Evolutionary conservation across 441 rosid species (phyloP).

Genomic region (Jatropha podagrica): DNA sequence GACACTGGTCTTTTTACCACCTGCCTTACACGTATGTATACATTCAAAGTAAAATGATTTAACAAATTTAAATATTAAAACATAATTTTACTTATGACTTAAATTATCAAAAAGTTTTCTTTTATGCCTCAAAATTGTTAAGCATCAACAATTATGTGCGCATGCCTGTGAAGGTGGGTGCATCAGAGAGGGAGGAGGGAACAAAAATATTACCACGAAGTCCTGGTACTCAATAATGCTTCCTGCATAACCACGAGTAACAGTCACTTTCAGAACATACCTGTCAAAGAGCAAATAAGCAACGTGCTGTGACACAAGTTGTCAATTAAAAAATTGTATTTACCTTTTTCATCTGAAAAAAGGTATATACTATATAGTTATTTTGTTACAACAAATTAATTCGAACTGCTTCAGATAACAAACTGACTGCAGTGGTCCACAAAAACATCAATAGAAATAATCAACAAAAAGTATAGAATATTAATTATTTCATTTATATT

Average conservation of each 20-base stretch:
- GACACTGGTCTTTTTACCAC: too few relatives aligned
- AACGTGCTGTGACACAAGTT: conserved; percentile 9
- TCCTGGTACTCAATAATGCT: conserved; percentile 89
- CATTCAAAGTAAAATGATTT: too few relatives aligned
- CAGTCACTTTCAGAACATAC: conserved; percentile 91
- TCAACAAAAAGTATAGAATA: not conserved
- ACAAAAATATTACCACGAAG: conserved; percentile 59
- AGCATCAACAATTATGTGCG: not conserved
- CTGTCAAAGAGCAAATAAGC: conserved; percentile 35
- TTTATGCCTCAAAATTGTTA: not conserved
- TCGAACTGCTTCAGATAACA: not conserved
- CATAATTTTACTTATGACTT: too few relatives aligned
- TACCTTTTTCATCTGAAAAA: conserved; percentile 4
- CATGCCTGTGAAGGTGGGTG: not conserved
- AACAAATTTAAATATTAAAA: too few relatives aligned
- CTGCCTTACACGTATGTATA: too few relatives aligned
- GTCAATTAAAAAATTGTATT: not conserved
- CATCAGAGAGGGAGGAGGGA: not conserved
- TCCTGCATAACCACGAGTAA: conserved; percentile 81
- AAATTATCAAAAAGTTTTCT: too few relatives aligned
- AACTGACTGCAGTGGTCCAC: conserved; percentile 1
- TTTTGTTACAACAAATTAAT: not conserved
- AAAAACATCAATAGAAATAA: conserved; percentile 10
- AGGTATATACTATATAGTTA: not conserved
- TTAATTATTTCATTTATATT: too few relatives aligned